Evolutionary conservation across 2,329 filamentous ascomycete species (phyloP), one percentile per base, ranked within the genome.

Genomic region (Chaetomium sp.): DNA sequence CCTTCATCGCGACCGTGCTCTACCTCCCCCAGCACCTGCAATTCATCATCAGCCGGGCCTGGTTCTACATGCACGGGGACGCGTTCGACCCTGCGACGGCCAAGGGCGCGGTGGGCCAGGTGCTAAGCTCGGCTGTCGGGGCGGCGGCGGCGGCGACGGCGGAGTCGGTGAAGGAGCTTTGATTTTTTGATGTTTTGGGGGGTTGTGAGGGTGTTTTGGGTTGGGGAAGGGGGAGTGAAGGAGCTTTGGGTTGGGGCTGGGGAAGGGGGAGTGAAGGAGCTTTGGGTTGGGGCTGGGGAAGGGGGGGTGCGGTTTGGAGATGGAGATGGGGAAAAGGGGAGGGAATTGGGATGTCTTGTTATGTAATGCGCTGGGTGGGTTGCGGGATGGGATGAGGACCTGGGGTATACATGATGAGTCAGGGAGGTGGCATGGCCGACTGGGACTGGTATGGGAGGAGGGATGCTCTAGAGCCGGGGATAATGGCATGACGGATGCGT

Each of bases 11-110:
- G 71, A 88, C 89, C 60, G 90, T 91, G 69, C 87, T 98, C 69
- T 99, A 99, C 82, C 91, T 99, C 21, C 95, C 95, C 12, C 90
- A 96, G 74, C 94, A 98, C 80, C 81, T 98, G 73, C 84, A 87
- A 73, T 90, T 92, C 75, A 89, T 99, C 72, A 86, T 89, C 74
- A 87, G 88, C 75, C 90, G 94, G 75, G 89, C 92, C 61, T 96
- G 92, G 86, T 99, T 97, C 83, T 99, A 99, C 83, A 91, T 92
- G 77, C 89, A 89, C 69, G 95, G 95, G 71, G 93, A 97, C 74
- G 84, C 87, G 71, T 83, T 83, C 51, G 65, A 78, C 25, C 80
- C 81, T 72, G 38, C 31, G 13, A 8, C 60, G 21, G 54, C 55
- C 25, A 67, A 64, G 58, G 59, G 23, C 2, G 35, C 49, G 1